Percentiles rank a stretch among this genome's conserved stretches.
Evolutionary conservation across 202 grass and related monocot species (phyloP).

Genomic region (Schoenoplectus triqueter): DNA sequence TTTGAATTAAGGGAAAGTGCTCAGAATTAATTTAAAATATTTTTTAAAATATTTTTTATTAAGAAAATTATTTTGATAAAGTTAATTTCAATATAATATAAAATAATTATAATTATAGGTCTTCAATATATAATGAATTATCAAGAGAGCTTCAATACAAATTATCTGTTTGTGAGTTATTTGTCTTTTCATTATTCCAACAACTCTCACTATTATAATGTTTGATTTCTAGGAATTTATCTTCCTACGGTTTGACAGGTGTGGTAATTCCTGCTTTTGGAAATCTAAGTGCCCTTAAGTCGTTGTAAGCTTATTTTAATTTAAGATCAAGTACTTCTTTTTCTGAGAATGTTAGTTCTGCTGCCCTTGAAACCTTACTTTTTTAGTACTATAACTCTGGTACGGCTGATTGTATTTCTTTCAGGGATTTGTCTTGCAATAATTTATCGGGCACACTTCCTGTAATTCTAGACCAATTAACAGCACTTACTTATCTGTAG

Average conservation of each 20-base stretch:
- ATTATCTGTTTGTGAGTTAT: no score
- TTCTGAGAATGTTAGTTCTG: background rate
- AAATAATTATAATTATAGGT: no score
- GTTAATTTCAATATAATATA: no score
- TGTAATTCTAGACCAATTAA: background rate
- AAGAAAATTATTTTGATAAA: no score
- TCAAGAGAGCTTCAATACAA: no score
- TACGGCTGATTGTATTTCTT: background rate
- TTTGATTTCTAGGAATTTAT: background rate
- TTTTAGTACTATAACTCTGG: background rate
- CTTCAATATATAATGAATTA: no score
- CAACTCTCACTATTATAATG: background rate
- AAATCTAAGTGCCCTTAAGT: conserved; percentile 1
- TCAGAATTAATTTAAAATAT: no score
- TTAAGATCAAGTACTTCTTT: background rate
- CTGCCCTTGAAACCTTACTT: background rate
- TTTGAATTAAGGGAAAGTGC: no score
- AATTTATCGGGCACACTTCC: background rate
- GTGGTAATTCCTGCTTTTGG: conserved; percentile 1
- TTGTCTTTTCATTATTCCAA: background rate
- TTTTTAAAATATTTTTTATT: no score
- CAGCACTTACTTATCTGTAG: conserved; percentile 16
- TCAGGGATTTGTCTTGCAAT: conserved; percentile 20
- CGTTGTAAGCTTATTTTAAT: background rate
- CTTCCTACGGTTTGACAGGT: conserved; percentile 40